A percentile compares a stretch with the other conserved stretches of the same genome.
phyloP scores from a whole-genome alignment of 2,329 filamentous ascomycete species.

The Penicillium sp. region DNA sequence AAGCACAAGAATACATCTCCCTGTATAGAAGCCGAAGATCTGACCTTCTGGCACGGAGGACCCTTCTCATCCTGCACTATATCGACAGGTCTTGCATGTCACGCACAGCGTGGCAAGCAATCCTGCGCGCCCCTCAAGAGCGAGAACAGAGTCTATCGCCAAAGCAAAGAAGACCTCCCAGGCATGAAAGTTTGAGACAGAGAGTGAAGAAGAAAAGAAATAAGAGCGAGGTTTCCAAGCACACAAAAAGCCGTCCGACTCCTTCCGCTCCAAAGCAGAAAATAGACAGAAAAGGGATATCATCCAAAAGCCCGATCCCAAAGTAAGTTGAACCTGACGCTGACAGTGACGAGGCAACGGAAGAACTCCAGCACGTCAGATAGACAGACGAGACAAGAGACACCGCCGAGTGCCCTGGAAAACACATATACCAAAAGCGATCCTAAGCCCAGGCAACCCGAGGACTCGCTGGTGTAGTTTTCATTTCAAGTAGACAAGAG shows the following conservation, averaged over 20 bases:
- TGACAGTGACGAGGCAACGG: background rate
- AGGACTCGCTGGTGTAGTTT: background rate
- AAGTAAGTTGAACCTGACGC: background rate
- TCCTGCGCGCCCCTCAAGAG: conserved; percentile 11
- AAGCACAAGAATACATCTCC: background rate
- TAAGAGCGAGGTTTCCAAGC: background rate
- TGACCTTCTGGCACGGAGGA: background rate
- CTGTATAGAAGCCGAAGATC: background rate
- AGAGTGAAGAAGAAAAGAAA: background rate
- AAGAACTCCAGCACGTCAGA: background rate
- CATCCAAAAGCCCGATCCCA: conserved; percentile 8
- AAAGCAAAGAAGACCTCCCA: background rate
- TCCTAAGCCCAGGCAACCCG: background rate
- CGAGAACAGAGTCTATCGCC: conserved; percentile 21
- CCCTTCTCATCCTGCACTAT: background rate
- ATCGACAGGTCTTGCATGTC: background rate
- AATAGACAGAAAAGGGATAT: conserved; percentile 1
- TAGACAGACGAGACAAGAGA: background rate
- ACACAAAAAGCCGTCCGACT: conserved; percentile 12
- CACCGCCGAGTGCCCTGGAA: background rate
- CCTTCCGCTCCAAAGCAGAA: conserved; percentile 8
- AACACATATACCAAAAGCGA: background rate
- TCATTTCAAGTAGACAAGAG: background rate
- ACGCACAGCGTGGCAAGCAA: background rate
- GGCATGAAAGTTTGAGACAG: background rate